phyloP scores from a whole-genome alignment of 2,329 filamentous ascomycete genomes.

The Alternaria incomplexa region DNA sequence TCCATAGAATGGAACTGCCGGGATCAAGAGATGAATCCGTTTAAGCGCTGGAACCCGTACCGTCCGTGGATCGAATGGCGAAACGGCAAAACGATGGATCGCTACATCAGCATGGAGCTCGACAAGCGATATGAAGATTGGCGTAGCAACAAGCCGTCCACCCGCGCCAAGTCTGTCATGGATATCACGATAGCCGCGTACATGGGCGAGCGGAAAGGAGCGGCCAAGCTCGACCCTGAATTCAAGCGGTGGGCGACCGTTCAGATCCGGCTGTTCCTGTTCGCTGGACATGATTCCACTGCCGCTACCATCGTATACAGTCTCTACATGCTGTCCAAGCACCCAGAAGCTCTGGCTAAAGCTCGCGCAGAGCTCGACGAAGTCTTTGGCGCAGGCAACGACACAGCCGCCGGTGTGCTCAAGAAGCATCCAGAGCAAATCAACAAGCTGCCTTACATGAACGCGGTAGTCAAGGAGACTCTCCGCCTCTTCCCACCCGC shows the following conservation, averaged over 20 bases:
- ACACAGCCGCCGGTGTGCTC: conserved; percentile 16
- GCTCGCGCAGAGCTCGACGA: conserved; percentile 38
- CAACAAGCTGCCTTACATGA: conserved; percentile 38
- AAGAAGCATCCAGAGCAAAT: conserved; percentile 30
- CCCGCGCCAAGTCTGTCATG: conserved; percentile 16
- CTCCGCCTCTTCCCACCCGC: conserved; percentile 41
- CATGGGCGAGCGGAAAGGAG: conserved; percentile 6
- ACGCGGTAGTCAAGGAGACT: conserved; percentile 46
- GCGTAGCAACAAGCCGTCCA: background rate
- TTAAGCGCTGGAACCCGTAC: conserved; percentile 12
- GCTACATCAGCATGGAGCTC: conserved; percentile 19
- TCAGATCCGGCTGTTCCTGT: conserved; percentile 21
- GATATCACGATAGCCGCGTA: conserved; percentile 16
- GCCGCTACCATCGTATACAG: conserved; percentile 41
- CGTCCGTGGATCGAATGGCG: conserved; percentile 10
- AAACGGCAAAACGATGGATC: conserved; percentile 17
- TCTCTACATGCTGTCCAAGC: conserved; percentile 32
- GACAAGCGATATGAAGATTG: conserved; percentile 19
- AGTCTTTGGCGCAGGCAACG: conserved; percentile 34
- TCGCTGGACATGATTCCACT: conserved; percentile 47
- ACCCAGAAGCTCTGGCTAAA: conserved; percentile 27
- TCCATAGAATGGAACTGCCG: conserved; percentile 11
- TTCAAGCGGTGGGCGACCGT: conserved; percentile 22
- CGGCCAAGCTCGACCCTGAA: conserved; percentile 19
- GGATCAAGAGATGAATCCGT: conserved; percentile 15